A percentile compares a stretch with the other conserved stretches of the same genome.
Evolutionary conservation across 2,329 filamentous ascomycete species (phyloP).

Genomic region (Bipolaris cookei): DNA sequence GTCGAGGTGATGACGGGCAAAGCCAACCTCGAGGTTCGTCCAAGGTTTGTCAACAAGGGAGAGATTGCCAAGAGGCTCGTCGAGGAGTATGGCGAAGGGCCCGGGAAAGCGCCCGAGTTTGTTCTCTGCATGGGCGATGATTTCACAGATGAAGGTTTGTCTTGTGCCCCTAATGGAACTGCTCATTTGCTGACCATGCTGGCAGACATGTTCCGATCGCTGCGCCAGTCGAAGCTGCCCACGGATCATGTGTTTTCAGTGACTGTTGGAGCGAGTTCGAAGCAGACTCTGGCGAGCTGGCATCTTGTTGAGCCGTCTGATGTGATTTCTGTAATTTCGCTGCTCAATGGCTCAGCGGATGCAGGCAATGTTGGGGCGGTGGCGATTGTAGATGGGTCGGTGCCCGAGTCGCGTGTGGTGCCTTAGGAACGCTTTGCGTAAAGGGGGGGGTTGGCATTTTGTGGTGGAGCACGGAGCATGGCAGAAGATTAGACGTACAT

Average conservation of each 20-base stretch:
- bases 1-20: constrained; percentile 98
- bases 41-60: constrained; percentile 96
- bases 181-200: constrained; percentile 13
- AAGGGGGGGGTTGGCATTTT: constrained; percentile 23
- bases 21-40: constrained; percentile 95
- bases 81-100: constrained; percentile 67
- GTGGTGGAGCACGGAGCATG: constrained; percentile 27
- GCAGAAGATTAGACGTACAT: constrained; percentile 13
- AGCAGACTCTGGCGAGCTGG: constrained; percentile 89
- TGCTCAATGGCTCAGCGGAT: constrained; percentile 60
- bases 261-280: constrained; percentile 88
- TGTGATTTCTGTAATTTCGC: constrained; percentile 71
- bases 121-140: constrained; percentile 93
- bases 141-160: constrained; percentile 90
- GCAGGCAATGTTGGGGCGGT: constrained; percentile 51
- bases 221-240: constrained; percentile 64
- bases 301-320: constrained; percentile 88
- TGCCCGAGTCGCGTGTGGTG: constrained; percentile 43
- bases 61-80: constrained; percentile 89
- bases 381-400: constrained; percentile 48
- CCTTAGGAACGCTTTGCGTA: constrained; percentile 2
- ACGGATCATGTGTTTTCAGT: constrained; percentile 81
- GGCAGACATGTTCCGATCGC: constrained; percentile 82
- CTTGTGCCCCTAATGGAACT: neutral
- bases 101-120: constrained; percentile 74